Conservation (phyloP, 2,329 filamentous ascomycete genomes). For the Raffaelea albimanens region DNA sequence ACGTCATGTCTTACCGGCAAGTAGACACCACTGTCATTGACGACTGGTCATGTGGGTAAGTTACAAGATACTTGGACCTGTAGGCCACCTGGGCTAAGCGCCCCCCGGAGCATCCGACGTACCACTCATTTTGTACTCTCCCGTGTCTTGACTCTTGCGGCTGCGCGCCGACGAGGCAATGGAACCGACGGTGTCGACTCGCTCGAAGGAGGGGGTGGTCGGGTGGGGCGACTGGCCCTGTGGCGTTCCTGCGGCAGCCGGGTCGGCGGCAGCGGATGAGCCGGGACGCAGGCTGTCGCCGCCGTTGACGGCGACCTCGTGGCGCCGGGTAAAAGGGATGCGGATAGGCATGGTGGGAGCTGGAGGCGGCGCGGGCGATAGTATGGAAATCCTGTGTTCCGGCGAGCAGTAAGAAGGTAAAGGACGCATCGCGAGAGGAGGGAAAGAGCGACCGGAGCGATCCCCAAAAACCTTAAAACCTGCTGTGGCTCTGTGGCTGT, state of each 20-base stretch:
- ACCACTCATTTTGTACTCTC: constrained; percentile 77
- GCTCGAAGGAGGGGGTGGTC: constrained; percentile 46
- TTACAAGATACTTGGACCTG: no score
- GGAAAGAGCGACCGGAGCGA: no score
- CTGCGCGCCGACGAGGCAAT: constrained; percentile 52
- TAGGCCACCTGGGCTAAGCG: no score
- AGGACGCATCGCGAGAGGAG: no score
- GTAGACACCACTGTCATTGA: constrained; percentile 92
- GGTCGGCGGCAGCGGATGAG: constrained; percentile 20
- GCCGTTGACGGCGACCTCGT: constrained; percentile 20
- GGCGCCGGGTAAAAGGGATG: constrained; percentile 58
- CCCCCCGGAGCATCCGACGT: constrained; percentile 21
- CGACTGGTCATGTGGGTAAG: constrained; percentile 47
- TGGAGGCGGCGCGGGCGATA: not conserved
- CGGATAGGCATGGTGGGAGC: constrained; percentile 58
- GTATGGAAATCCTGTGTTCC: no score
- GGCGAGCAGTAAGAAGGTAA: no score
- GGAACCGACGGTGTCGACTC: constrained; percentile 53
- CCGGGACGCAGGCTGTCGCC: constrained; percentile 45
- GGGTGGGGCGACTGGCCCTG: not conserved
- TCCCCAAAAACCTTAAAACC: no score
- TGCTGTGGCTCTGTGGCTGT: no score
- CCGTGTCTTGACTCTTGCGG: constrained; percentile 49
- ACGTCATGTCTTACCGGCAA: constrained; percentile 56
- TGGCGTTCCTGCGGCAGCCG: not conserved